A percentile compares a stretch with the other conserved stretches of the same genome.
Conservation (phyloP, 2,329 filamentous ascomycete species). For the Fusarium brachygibbosum region DNA sequence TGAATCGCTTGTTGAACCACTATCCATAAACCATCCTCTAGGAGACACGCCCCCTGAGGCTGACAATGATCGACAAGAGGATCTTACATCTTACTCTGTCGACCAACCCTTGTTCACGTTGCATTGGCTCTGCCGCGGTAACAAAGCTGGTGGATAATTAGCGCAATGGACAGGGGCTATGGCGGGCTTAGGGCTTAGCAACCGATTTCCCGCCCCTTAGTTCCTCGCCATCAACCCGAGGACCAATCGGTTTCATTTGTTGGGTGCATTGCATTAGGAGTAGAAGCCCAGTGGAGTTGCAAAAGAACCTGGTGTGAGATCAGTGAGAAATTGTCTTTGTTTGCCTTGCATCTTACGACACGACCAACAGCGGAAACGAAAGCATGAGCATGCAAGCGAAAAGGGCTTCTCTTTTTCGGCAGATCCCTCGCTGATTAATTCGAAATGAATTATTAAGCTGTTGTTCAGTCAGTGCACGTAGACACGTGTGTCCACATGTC, state of each 20-base stretch:
- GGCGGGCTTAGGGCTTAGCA: conserved; percentile 2
- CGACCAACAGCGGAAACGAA: conserved; percentile 1
- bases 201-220: background rate
- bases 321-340: background rate
- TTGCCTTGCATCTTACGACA: too few species aligned
- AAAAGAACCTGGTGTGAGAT: conserved; percentile 15
- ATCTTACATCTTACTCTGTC: background rate
- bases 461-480: background rate
- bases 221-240: background rate
- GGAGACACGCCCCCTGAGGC: background rate
- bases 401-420: conserved; percentile 6
- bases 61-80: conserved; percentile 6
- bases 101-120: conserved; percentile 4
- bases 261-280: background rate
- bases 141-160: background rate
- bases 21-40: background rate
- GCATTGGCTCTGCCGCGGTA: background rate
- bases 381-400: conserved; percentile 6
- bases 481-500: background rate
- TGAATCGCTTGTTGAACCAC: background rate
- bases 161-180: conserved; percentile 1
- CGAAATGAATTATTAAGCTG: conserved; percentile 10
- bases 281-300: background rate
- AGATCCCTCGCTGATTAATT: conserved; percentile 14
- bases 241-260: conserved; percentile 5